Base-by-base conservation (phyloP, 1,284 basidiomycete genomes). In the Ceratorhiza oryzae-sativae region DNA sequence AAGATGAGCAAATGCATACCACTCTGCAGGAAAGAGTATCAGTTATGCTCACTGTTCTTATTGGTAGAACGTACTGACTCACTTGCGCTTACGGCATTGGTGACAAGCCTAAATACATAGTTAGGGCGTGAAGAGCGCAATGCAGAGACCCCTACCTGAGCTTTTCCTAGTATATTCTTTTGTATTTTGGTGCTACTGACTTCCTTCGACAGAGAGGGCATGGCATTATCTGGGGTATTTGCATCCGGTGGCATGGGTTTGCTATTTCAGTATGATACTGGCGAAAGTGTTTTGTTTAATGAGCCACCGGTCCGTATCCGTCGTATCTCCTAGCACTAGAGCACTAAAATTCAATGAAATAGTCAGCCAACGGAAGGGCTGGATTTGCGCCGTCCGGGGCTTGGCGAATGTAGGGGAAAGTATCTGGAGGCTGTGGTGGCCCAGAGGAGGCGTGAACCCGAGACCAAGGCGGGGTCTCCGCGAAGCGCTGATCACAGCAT, bases 11-110 rank as follows among this genome's bases (percentile, higher is more conserved):
- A 12, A 1, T 58, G 36, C 65, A 1, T 58, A 68, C 65, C 65
- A 68, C 65, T 58, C 65, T 68, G 30, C 10, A 51, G 39, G 3
- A 8, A 59, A 23, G 8, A 39, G 36, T n/a, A 51, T 65, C 27
- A 65, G 30, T 65, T 45, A 20, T n/a, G 30, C 10, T 62, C 23
- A 41, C 25, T 10, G 32, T 34, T 25, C 39, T 30, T n/a, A 23
- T 6, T 12, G 36, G n/a, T 32, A 13, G n/a, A 65, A 4, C 9
- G 30, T 12, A 32, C 3, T 20, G 23, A 58, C 65, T 68, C 27
- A 68, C 65, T 68, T 68, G 23, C 65, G 65, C 39, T 68, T 68
- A 20, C 65, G 51, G 58, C 65, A 68, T 42, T 68, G 65, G 23
- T 58, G 65, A 23, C 65, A 68, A 41, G 53, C 65, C 65, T 68